Conservation (phyloP, 345 rosid species). For the Citropsis articulata region DNA sequence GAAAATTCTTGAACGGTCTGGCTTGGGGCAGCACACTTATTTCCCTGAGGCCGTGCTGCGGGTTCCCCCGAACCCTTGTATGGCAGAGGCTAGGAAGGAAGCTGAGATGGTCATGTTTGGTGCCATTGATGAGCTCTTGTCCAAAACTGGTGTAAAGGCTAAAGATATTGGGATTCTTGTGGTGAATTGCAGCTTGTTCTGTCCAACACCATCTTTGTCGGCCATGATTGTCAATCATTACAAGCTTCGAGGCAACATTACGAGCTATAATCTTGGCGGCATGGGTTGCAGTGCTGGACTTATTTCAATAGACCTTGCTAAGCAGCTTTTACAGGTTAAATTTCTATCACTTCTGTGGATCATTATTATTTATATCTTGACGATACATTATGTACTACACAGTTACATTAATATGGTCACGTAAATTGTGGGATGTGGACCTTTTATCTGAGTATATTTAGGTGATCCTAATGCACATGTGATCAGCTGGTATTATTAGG, state of each 20-base stretch:
- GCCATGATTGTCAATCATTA: conserved; percentile 66
- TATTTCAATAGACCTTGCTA: conserved; percentile 67
- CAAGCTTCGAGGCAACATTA: conserved; percentile 66
- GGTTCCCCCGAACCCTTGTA: conserved; percentile 48
- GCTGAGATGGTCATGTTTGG: conserved; percentile 66
- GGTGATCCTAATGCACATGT: not conserved
- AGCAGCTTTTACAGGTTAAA: conserved; percentile 56
- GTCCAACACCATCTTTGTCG: conserved; percentile 66
- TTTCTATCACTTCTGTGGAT: not conserved
- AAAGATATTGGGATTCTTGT: conserved; percentile 62
- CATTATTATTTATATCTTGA: not conserved
- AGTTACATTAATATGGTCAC: not conserved
- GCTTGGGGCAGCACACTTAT: conserved; percentile 75
- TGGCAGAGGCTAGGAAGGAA: conserved; percentile 67
- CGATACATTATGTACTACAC: too few relatives aligned
- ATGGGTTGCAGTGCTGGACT: conserved; percentile 82
- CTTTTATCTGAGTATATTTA: not conserved
- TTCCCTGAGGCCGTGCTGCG: conserved; percentile 66
- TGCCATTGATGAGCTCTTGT: conserved; percentile 57
- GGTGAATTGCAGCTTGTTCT: conserved; percentile 67
- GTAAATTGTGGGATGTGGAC: not conserved
- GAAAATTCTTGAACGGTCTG: conserved; percentile 81
- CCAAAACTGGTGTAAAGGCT: conserved; percentile 54
- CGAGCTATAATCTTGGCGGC: conserved; percentile 66
- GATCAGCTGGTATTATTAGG: not conserved